Evolutionary conservation across 495 filamentous ascomycete species (phyloP).

Genomic region (Astrothelium subdiscretum): DNA sequence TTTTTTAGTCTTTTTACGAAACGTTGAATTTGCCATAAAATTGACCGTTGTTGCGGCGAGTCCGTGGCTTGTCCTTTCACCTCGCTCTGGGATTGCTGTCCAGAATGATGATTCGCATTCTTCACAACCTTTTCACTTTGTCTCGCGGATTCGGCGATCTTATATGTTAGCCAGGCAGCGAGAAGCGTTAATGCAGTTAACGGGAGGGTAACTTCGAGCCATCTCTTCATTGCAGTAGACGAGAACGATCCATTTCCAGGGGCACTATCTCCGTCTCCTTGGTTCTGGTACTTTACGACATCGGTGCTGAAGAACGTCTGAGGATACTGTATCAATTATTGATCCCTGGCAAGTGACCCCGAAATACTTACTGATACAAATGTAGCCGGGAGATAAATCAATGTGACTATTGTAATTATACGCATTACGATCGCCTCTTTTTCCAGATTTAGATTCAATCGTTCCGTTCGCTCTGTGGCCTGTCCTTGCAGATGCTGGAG

Average conservation of each 20-base stretch:
- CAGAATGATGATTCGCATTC: neutral
- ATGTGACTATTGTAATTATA: conserved; percentile 33
- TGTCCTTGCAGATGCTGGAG: neutral
- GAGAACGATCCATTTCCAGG: conserved; percentile 28
- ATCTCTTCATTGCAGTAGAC: conserved; percentile 26
- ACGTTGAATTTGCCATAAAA: neutral
- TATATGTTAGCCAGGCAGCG: neutral
- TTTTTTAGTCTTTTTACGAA: neutral
- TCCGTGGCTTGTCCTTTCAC: neutral
- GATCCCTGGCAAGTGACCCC: neutral
- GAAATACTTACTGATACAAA: conserved; percentile 32
- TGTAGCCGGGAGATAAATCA: conserved; percentile 34
- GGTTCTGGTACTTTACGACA: conserved; percentile 33
- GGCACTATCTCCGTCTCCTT: neutral
- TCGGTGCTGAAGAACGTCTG: conserved; percentile 39
- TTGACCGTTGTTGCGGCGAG: neutral
- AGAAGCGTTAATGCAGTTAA: conserved; percentile 24
- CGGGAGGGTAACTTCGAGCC: conserved; percentile 35
- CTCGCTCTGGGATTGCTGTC: neutral
- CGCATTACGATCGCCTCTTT: conserved; percentile 31
- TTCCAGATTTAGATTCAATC: neutral
- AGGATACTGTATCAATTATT: conserved; percentile 5
- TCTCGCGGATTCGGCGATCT: neutral
- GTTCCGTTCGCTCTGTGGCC: conserved; percentile 22
- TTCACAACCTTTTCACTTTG: neutral